Percentiles rank a stretch among this genome's conserved stretches.
These are phyloP conservation scores for Thozetella sp. DNA, from an alignment of 495 filamentous ascomycete genomes.

Conservation along the genomic window DNA sequence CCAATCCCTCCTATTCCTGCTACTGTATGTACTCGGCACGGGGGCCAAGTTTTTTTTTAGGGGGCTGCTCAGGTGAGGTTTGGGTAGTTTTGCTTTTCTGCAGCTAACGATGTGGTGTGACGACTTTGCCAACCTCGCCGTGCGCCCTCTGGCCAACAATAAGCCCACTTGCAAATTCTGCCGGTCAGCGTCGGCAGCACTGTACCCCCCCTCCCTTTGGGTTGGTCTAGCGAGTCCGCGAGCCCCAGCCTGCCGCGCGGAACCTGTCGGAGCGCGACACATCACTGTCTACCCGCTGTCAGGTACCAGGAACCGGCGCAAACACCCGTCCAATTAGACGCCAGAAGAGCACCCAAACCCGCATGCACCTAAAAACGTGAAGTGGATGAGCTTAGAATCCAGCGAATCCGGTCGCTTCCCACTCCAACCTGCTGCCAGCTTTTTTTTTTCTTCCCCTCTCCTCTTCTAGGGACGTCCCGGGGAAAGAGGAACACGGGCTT, in stretches of 20 bases:
- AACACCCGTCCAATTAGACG: constrained; percentile 11
- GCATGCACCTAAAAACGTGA: background rate
- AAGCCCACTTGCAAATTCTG: background rate
- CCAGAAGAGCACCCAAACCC: constrained; percentile 5
- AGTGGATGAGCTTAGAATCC: background rate
- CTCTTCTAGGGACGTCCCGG: no score
- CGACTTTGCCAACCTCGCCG: no score
- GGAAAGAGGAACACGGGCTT: background rate
- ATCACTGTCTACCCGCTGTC: constrained; percentile 27
- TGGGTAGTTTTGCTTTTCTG: no score
- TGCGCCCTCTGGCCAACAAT: no score
- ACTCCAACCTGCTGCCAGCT: background rate
- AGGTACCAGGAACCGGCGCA: constrained; percentile 33
- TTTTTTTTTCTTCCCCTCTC: constrained; percentile 3
- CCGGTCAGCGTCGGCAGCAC: background rate
- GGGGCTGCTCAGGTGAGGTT: no score
- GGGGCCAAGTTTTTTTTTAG: no score
- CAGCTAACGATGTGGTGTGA: no score
- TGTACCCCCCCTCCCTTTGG: background rate
- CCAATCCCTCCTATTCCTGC: no score
- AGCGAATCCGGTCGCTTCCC: constrained; percentile 6
- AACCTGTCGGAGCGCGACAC: constrained; percentile 25
- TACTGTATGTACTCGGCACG: no score
- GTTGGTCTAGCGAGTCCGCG: constrained; percentile 5
- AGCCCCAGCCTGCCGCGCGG: constrained; percentile 5